Evolutionary conservation across 352 stramenopile genomes (phyloP).

Genomic region (Lagenidium giganteum): DNA sequence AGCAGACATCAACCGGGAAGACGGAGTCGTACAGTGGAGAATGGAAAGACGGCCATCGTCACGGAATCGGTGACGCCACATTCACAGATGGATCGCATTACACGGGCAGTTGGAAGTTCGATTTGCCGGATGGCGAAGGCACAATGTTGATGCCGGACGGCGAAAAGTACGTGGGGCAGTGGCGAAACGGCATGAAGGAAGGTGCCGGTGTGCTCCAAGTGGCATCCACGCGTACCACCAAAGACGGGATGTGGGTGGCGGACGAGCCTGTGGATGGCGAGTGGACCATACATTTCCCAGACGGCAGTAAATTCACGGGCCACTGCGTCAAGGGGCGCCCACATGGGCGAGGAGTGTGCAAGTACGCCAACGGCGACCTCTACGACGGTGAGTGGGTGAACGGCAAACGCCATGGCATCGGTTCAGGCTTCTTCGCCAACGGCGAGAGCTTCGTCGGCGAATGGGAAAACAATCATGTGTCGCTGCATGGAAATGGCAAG

Average conservation of each 20-base stretch:
- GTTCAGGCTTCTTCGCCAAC: slow-evolving; percentile 52
- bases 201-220: slow-evolving; percentile 30
- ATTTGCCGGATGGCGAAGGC: slow-evolving; percentile 44
- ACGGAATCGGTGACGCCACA: slow-evolving; percentile 32
- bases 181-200: slow-evolving; percentile 34
- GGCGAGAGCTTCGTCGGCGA: slow-evolving; percentile 51
- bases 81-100: slow-evolving; percentile 40
- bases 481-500: slow-evolving; percentile 40
- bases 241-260: slow-evolving; percentile 44
- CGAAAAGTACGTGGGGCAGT: slow-evolving; percentile 63
- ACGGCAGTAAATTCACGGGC: slow-evolving; percentile 52
- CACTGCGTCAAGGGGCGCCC: slow-evolving; percentile 37
- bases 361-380: slow-evolving; percentile 66
- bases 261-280: slow-evolving; percentile 45
- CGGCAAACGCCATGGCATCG: slow-evolving; percentile 49
- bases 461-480: slow-evolving; percentile 61
- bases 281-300: slow-evolving; percentile 55
- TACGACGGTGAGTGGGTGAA: slow-evolving; percentile 73
- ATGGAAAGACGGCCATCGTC: slow-evolving; percentile 34
- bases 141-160: slow-evolving; percentile 37
- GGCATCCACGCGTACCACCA: slow-evolving; percentile 29
- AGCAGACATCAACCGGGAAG: slow-evolving; percentile 11
- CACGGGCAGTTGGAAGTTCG: slow-evolving; percentile 38
- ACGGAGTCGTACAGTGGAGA: slow-evolving; percentile 40
- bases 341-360: slow-evolving; percentile 51